Evolutionary conservation across 2,329 filamentous ascomycete genomes (phyloP), one percentile per base, ranked within the genome.

Genomic region (Fusarium gaditjirri): DNA sequence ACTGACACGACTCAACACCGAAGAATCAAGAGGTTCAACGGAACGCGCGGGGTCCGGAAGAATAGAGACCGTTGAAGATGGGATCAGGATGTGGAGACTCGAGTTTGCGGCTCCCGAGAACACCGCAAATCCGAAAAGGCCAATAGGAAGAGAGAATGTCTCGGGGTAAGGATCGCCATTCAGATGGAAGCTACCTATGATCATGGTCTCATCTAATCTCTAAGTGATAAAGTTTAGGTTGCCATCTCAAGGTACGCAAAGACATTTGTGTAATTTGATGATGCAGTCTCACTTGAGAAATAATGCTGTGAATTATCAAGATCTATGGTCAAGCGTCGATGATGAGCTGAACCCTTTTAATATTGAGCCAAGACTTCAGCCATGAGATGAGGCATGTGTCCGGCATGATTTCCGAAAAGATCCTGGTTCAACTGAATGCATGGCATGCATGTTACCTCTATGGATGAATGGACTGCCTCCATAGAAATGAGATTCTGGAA

Each of bases 11-110:
- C 50, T 56, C 53, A 47, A 47, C 53, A 35, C 31, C 25, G 4
- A 41, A 65, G 36, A 19, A 44, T 31, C 12, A 10, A 8, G 29
- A 27, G 21, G 31, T 49, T 57, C 27, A 57, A 53, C 58, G 71
- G 75, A 49, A 70, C 73, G 70, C 73, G 75, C 75, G 73, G 71
- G 70, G 38, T 70, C 75, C 75, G 71, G n/a, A 41, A 49, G 29
- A 53, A 43, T 19, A 16, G 29, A 19, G 25, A 21, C 50, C 42
- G 57, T 58, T 65, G 17, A 16, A n/a, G 9, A 23, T 39, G 19
- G 38, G 25, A 19, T 31, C 29, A 16, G 25, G 50, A 27, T 39
- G 53, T 71, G 31, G 57, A n/a, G 39, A 61, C n/a, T 31, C 12
- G 17, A 46, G 35, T 23, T 16, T 35, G 12, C 71, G 71, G 71